A percentile compares a stretch with the other conserved stretches of the same genome.
These are phyloP conservation scores for Aspergillus uvarum DNA, from an alignment of 2,329 filamentous ascomycete species.

Conservation along the genomic window DNA sequence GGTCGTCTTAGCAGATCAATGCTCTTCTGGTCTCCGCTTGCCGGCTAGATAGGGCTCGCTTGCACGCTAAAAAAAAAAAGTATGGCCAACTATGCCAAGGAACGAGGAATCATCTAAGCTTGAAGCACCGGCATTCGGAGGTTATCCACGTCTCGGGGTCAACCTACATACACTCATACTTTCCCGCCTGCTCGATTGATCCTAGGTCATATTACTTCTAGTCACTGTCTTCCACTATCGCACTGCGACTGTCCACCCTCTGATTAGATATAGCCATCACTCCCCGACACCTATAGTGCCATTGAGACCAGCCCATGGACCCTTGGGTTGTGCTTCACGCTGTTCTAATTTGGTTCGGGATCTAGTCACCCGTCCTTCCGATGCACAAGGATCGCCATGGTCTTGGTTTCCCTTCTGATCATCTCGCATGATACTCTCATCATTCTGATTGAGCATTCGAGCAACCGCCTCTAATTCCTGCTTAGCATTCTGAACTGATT, in stretches of 20 bases:
- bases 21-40: conserved; percentile 6
- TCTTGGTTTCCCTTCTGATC: conserved; percentile 13
- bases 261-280: background rate
- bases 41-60: conserved; percentile 9
- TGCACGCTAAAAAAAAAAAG: conserved; percentile 8
- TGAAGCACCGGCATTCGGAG: conserved; percentile 5
- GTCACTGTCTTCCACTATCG: background rate
- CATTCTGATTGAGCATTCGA: conserved; percentile 35
- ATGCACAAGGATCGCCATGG: conserved; percentile 8
- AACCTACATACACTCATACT: background rate
- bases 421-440: conserved; percentile 25
- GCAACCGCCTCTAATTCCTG: conserved; percentile 35
- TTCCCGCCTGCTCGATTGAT: background rate
- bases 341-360: conserved; percentile 18
- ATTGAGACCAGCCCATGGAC: conserved; percentile 40
- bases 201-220: background rate
- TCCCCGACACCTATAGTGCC: conserved; percentile 33
- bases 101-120: background rate
- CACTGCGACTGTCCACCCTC: background rate
- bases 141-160: background rate
- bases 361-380: conserved; percentile 28
- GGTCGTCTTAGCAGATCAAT: conserved; percentile 11
- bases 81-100: background rate
- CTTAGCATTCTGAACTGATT: conserved; percentile 31
- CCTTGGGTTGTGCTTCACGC: conserved; percentile 27